Evolutionary conservation across 2,329 filamentous ascomycete genomes (phyloP).

Genomic region (Ambrosiella xylebori): DNA sequence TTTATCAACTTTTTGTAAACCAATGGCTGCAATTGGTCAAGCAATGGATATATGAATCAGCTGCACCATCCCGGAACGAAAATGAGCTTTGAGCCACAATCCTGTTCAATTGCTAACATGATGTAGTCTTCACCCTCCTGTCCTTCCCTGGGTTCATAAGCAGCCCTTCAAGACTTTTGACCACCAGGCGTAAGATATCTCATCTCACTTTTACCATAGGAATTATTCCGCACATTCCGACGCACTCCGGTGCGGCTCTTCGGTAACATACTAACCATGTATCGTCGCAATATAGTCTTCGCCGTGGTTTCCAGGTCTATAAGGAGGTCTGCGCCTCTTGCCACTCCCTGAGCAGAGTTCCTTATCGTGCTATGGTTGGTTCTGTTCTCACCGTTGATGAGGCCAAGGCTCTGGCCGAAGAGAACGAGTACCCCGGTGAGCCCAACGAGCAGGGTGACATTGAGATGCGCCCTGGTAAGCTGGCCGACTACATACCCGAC

Average conservation of each 20-base stretch:
- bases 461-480: constrained; percentile 95
- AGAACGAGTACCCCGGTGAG: constrained; percentile 96
- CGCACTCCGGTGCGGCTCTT: not conserved
- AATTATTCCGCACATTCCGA: constrained; percentile 5
- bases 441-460: constrained; percentile 97
- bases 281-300: constrained; percentile 44
- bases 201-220: not conserved
- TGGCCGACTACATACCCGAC: constrained; percentile 86
- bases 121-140: constrained; percentile 67
- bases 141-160: constrained; percentile 91
- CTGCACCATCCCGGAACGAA: not conserved
- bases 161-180: constrained; percentile 93
- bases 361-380: constrained; percentile 84
- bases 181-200: constrained; percentile 69
- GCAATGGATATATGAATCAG: not conserved
- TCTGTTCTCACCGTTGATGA: constrained; percentile 89
- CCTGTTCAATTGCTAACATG: constrained; percentile 17
- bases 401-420: constrained; percentile 91
- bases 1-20: not conserved
- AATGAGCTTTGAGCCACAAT: not conserved
- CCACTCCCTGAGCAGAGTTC: constrained; percentile 88
- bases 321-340: constrained; percentile 94
- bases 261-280: not conserved
- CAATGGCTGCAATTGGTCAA: constrained; percentile 4
- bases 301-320: constrained; percentile 99